These are phyloP conservation scores for Dictyostelium purpureum DNA, from an alignment of 78 protist genomes.

Conservation along the genomic window DNA sequence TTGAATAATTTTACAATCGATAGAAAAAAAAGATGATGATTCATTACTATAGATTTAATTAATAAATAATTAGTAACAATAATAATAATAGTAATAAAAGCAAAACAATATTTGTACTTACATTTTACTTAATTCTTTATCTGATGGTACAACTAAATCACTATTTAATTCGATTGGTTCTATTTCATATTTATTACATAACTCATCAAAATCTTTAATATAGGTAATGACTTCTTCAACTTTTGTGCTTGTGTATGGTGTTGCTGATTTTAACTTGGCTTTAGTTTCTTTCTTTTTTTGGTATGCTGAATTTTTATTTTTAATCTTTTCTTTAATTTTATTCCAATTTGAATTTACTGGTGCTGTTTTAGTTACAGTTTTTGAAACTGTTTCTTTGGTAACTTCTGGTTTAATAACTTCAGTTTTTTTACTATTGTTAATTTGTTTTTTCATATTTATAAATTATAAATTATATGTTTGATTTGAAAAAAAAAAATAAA, in stretches of 20 bases:
- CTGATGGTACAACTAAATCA: background rate
- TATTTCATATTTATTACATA: slow-evolving; percentile 3
- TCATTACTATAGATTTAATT: background rate
- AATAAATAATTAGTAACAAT: background rate
- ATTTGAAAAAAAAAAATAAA: background rate
- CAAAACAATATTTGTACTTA: background rate
- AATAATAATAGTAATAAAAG: background rate
- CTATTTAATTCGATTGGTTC: background rate
- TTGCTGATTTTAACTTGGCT: background rate
- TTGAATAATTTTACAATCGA: slow-evolving; percentile 68
- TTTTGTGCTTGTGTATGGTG: slow-evolving; percentile 2
- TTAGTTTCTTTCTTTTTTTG: slow-evolving; percentile 28
- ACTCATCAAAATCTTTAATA: slow-evolving; percentile 11
- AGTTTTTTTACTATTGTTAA: background rate
- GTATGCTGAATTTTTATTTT: background rate
- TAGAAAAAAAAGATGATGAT: slow-evolving; percentile 12
- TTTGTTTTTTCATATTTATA: too few species aligned
- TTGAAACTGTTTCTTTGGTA: background rate
- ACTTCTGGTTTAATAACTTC: background rate
- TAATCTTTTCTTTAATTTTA: slow-evolving; percentile 3
- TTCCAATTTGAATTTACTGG: slow-evolving; percentile 17
- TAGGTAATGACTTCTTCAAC: background rate
- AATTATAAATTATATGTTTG: too few species aligned
- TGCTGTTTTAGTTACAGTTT: background rate
- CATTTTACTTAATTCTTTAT: background rate